Percentiles rank a stretch among this genome's conserved stretches.
phyloP scores from a whole-genome alignment of 169 alveolate genomes.

The Amoebophrya sp. region DNA sequence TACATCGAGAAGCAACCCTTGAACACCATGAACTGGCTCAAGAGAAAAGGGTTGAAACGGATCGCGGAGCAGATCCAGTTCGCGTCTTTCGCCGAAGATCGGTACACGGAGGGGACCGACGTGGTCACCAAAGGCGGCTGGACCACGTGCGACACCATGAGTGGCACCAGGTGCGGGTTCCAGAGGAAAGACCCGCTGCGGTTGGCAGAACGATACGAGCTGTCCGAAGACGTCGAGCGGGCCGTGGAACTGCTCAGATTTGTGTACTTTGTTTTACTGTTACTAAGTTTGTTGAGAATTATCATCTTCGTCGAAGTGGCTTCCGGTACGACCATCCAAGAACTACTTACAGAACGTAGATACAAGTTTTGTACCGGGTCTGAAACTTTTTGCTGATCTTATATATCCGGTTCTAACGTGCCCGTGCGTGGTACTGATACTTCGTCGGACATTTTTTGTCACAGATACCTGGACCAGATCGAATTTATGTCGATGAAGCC shows the following conservation, averaged over 20 bases:
- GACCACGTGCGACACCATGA: not conserved
- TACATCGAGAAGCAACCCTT: not conserved
- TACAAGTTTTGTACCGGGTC: too few species aligned
- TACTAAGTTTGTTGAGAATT: too few species aligned
- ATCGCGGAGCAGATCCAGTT: slow-evolving; percentile 11
- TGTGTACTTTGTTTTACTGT: not conserved
- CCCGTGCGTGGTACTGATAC: too few species aligned
- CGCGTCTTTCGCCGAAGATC: not conserved
- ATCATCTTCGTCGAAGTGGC: too few species aligned
- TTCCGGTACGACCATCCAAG: too few species aligned
- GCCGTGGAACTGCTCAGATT: not conserved
- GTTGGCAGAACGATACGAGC: not conserved
- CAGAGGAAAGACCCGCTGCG: not conserved
- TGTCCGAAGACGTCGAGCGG: not conserved
- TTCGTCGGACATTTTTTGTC: too few species aligned
- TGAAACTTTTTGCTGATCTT: too few species aligned
- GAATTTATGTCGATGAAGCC: not conserved
- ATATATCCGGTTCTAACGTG: too few species aligned
- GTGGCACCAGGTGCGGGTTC: not conserved
- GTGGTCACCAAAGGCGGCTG: not conserved
- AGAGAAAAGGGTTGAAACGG: not conserved
- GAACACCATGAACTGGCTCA: not conserved
- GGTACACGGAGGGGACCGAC: not conserved
- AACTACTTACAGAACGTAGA: too few species aligned
- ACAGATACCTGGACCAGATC: slow-evolving; percentile 9